A percentile compares a stretch with the other conserved stretches of the same genome.
phyloP scores from a whole-genome alignment of 768 basidiomycete genomes.

The Trametes cinnabarina region DNA sequence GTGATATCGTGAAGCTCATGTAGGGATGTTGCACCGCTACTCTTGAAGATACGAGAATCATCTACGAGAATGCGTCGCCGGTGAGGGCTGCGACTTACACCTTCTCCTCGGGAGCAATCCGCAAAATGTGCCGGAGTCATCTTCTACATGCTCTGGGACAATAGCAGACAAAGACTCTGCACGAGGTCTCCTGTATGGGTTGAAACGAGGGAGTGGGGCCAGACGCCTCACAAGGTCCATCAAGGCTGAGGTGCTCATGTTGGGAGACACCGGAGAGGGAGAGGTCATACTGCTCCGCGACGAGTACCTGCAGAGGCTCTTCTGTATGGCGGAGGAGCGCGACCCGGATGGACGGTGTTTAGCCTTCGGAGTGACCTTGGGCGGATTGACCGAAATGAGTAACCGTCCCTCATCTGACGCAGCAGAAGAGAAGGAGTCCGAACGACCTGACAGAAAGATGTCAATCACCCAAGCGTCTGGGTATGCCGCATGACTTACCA shows the following conservation, averaged over 20 bases:
- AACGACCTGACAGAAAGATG: neutral
- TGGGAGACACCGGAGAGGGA: neutral
- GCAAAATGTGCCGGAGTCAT: neutral
- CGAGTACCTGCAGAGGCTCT: neutral
- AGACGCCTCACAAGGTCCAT: slow-evolving; percentile 6
- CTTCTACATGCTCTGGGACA: slow-evolving; percentile 4
- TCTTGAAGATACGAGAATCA: neutral
- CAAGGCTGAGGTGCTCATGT: neutral
- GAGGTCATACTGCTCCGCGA: neutral
- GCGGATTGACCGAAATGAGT: neutral
- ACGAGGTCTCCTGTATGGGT: slow-evolving; percentile 27
- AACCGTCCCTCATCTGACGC: neutral
- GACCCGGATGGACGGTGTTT: slow-evolving; percentile 1
- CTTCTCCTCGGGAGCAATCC: neutral
- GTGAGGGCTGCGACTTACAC: slow-evolving; percentile 4
- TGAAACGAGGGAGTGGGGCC: slow-evolving; percentile 28
- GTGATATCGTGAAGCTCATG: neutral
- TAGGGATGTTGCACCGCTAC: neutral
- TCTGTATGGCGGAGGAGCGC: neutral
- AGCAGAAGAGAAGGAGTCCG: neutral
- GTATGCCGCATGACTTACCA: no score
- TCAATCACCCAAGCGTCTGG: no score
- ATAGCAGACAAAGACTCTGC: slow-evolving; percentile 32
- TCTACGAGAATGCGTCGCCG: neutral
- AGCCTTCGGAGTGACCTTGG: no score